Base-by-base conservation (phyloP, 306 rosid genomes). In the Vigna mungo region DNA sequence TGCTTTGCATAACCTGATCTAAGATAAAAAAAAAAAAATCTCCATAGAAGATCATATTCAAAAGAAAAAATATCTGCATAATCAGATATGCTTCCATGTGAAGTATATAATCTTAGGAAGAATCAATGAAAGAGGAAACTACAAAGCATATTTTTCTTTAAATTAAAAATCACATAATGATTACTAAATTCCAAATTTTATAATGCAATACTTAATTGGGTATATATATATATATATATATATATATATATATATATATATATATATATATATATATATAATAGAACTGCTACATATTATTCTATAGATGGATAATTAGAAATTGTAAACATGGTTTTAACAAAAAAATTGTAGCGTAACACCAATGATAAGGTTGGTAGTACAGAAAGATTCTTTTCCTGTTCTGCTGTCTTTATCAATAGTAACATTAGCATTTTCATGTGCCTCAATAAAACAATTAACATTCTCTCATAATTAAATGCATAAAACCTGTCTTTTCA, bases 321-420 rank as follows among this genome's bases (percentile, higher is more conserved):
- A 44, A 44, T 44, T 27, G 15, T 78, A 61, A 59, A 51, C 25
- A 37, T 21, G 47, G 11, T 48, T 71, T 71, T 47, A 69, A 53
- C 34, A n/a, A 69, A 32, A 55, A 54, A 18, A 41, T 41, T 80
- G 7, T 73, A 2, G 67, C 60, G 21, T 60, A 60, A 68, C 34
- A 49, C 59, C 39, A 68, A 74, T 59, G 71, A 68, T 67, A 80
- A 23, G 58, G 58, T 58, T 48, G 66, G 55, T 34, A 21, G 78
- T 77, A 71, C 85, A 77, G 2, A 71, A 77, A 77, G 81, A 82
- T 82, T 64, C 85, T 77, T 55, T 63, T 14, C 16, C 64, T 43
- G 54, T 77, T 70, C 53, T 65, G 58, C 70, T 53, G 79, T 82
- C 82, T 76, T 77, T 54, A 62, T 76, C 78, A 58, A 48, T 53